Evolutionary conservation across 2,329 filamentous ascomycete genomes (phyloP), one percentile per base, ranked within the genome.

Genomic region (Trichoderma arundinaceum): DNA sequence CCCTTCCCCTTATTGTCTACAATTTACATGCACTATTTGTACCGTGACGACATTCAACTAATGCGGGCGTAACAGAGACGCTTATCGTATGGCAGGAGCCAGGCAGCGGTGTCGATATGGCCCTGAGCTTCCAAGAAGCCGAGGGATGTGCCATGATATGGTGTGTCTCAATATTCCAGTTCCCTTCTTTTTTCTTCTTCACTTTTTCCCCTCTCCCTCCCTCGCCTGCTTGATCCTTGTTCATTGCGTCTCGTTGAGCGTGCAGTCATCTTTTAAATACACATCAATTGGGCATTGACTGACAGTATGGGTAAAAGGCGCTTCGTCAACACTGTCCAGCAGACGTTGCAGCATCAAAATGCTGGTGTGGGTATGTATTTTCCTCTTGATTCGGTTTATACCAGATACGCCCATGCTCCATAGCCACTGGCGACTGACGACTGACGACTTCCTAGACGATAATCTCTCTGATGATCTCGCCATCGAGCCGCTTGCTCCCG

Each of bases 21-120:
- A n/a, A 44, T 17, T 4, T n/a, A n/a, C 10, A 2, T 44, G 15
- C 41, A 44, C 9, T 44, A n/a, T 7, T 7, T 15, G 12, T 12
- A 4, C 3, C 39, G 10, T 61, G 17, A 58, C 65, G 69, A 71
- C 68, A 67, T 68, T 9, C 17, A 13, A 12, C 62, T 65, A 59
- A 65, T 7, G 53, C 15, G 32, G 70, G 74, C 68, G 72, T 72
- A 73, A 48, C 78, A 96, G 94, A 98, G 77, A 99, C 95, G 3
- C 86, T 99, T 68, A 98, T 99, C 68, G 94, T 99, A 68, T 99
- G 95, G 95, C 97, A 94, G 44, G 95, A 98, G 76, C 87, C 88
- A 4, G 79, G 76, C 67, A 95, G 89, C 80, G 91, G 91, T 66
- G 88, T 94, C 64, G 95, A 99, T 76, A 98, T 99, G 95, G 95